Evolutionary conservation across 345 rosid genomes (phyloP), one percentile per base, ranked within the genome.

Genomic region (Euphorbia peplus): DNA sequence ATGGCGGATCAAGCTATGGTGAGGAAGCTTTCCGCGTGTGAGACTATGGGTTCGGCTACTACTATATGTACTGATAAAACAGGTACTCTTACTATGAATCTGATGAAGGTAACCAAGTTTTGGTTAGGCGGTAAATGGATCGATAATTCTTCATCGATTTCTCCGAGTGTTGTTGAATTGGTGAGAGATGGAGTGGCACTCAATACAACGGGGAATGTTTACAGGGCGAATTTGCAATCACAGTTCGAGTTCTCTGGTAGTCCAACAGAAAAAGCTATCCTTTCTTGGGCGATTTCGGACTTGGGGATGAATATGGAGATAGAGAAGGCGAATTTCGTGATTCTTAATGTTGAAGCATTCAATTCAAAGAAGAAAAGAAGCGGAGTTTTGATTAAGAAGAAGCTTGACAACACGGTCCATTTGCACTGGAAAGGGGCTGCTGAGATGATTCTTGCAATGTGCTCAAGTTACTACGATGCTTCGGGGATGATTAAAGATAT

Each of bases 41-140:
- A 92, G 70, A 89, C 95, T 2, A 92, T 92, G 90, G 92, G 96
- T n/a, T 92, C 92, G 8, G 92, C 95, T 0, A 86, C 93, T 3
- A 77, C 75, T 11, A 85, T 92, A 0, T 90, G 95, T 61, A 92
- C 93, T 0, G 90, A 90, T 37, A 92, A 87, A 81, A 90, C 95
- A 8, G 96, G 96, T 13, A 88, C 93, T n/a, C 83, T 92, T 30
- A 92, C 98, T 4, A 68, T 83, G 63, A 88, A 88, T 70, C 69
- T 72, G 53, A 90, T 90, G 95, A 79, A 68, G 58, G 96, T 88
- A 57, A 86, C 84, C 0, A 81, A 79, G 69, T 82, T 87, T 63
- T 88, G 91, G 86, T 64, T 82, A 0, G 97, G 93, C 6, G 69
- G 75, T n/a, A 83, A 88, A 68, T 28, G 68, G 2, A 72, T 79